Base-by-base conservation (phyloP, 345 rosid species). In the Eucalyptus erythrocorys region DNA sequence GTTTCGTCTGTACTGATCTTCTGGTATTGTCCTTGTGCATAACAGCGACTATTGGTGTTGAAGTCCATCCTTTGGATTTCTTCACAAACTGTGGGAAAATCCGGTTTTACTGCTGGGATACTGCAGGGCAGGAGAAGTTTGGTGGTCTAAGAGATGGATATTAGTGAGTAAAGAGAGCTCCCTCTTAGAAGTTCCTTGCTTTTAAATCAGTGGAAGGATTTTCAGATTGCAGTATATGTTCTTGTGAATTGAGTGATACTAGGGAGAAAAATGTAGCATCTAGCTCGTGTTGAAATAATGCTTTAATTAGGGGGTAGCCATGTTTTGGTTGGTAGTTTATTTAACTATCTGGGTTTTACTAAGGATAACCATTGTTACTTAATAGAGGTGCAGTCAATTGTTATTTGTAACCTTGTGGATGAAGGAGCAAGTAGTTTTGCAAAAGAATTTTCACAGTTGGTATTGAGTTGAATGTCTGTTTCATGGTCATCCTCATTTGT, bases 131-230 rank as follows among this genome's bases (percentile, higher is more conserved):
- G 87, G 99, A 96, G 94, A 96, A 96, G 90, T 96, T 97, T 48
- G 99, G 99, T 89, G 99, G 99, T 40, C 97, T 97, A 13, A 91
- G 99, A 87, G 99, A 96, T 95, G 99, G 99, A 47, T 97, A 97
- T 91, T 97, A 96, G 99, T 97, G 88, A 92, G 99, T 91, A 48
- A 45, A 53, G 42, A 45, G 84, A 21, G 27, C 88, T 26, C 7
- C 19, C 32, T 79, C 53, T 4, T 86, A 12, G 43, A 68, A 53
- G 45, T n/a, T 64, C 3, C 10, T 64, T 64, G 37, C 76, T n/a
- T n/a, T 64, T 64, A n/a, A 64, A 64, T 64, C 1, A n/a, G 76
- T 64, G 8, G 37, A 64, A 64, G 40, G 40, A n/a, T 64, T 64
- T n/a, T 64, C 40, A 4, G 76, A 14, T 15, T 10, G 47, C 15